A percentile compares a stretch with the other conserved stretches of the same genome.
phyloP scores from a whole-genome alignment of 306 rosid species.

The Fragaria iinumae region DNA sequence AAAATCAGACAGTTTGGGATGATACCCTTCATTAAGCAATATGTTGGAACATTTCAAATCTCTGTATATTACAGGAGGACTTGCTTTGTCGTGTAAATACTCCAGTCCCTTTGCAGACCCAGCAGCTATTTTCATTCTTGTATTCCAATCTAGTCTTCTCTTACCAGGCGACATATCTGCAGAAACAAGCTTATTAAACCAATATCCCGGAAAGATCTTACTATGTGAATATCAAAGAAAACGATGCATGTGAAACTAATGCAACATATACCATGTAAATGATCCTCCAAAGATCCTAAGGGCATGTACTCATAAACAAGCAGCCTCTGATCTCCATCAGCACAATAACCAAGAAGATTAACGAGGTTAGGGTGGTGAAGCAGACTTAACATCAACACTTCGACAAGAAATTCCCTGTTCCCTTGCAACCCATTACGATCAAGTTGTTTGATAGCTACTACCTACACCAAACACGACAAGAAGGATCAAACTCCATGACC shows the following conservation, averaged over 20 bases:
- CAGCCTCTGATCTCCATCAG: constrained; percentile 98
- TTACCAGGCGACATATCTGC: constrained; percentile 74
- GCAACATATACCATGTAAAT: constrained; percentile 64
- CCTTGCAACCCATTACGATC: constrained; percentile 94
- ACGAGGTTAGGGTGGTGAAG: constrained; percentile 95
- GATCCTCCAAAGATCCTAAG: constrained; percentile 89
- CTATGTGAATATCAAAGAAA: neutral
- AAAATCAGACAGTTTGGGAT: constrained; percentile 89
- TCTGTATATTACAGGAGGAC: constrained; percentile 94
- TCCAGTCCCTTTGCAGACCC: constrained; percentile 93
- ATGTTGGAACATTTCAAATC: constrained; percentile 91
- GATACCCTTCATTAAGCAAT: constrained; percentile 81
- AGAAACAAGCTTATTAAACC: constrained; percentile 29
- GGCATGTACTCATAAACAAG: constrained; percentile 91
- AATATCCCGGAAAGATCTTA: constrained; percentile 7
- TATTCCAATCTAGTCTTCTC: constrained; percentile 78
- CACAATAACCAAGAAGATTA: constrained; percentile 90
- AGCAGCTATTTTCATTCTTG: constrained; percentile 89
- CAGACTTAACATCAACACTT: constrained; percentile 89
- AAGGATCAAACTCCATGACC: constrained; percentile 18
- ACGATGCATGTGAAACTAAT: constrained; percentile 10
- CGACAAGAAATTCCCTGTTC: constrained; percentile 90
- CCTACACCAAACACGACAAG: constrained; percentile 43
- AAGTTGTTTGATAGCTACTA: constrained; percentile 89
- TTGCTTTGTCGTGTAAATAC: constrained; percentile 85